Percentiles rank a stretch among this genome's conserved stretches.
Conservation (phyloP, 192 early-diverging fungal species). For the Martensiomyces pterosporus region DNA sequence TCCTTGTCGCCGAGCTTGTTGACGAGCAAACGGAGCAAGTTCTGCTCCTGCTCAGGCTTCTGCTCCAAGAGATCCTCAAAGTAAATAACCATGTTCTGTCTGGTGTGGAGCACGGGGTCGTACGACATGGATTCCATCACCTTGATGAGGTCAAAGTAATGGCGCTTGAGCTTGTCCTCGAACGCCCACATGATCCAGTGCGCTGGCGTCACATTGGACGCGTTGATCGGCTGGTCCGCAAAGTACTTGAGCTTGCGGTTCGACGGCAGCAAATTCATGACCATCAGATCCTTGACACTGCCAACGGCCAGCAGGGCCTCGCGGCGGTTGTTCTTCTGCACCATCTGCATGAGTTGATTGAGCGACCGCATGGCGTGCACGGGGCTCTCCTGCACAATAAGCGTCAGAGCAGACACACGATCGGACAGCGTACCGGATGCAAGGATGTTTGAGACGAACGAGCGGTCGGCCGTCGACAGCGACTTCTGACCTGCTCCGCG, state of each 20-base stretch:
- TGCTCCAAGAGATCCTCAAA: conserved; percentile 72
- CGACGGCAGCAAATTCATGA: conserved; percentile 69
- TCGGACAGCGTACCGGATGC: conserved; percentile 90
- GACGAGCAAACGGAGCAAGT: conserved; percentile 83
- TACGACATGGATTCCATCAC: conserved; percentile 81
- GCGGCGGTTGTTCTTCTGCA: conserved; percentile 83
- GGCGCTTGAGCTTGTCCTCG: conserved; percentile 90
- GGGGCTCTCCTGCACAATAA: conserved; percentile 89
- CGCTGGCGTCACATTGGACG: conserved; percentile 53
- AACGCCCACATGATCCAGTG: conserved; percentile 91
- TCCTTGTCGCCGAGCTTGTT: conserved; percentile 96
- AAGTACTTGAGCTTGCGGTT: conserved; percentile 90
- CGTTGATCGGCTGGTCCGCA: conserved; percentile 76
- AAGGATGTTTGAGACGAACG: conserved; percentile 85
- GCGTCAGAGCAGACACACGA: conserved; percentile 87
- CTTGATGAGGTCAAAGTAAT: conserved; percentile 87
- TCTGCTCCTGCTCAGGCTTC: conserved; percentile 97
- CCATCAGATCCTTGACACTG: conserved; percentile 86
- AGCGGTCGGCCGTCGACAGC: conserved; percentile 72
- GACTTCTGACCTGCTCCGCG: conserved; percentile 48
- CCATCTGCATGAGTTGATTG: conserved; percentile 76
- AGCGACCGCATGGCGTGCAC: conserved; percentile 73
- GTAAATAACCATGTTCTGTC: conserved; percentile 72
- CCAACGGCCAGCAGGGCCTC: conserved; percentile 82
- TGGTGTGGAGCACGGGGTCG: conserved; percentile 81